Conservation (phyloP, 805 yeast species). For the Grigorovia humatica region DNA sequence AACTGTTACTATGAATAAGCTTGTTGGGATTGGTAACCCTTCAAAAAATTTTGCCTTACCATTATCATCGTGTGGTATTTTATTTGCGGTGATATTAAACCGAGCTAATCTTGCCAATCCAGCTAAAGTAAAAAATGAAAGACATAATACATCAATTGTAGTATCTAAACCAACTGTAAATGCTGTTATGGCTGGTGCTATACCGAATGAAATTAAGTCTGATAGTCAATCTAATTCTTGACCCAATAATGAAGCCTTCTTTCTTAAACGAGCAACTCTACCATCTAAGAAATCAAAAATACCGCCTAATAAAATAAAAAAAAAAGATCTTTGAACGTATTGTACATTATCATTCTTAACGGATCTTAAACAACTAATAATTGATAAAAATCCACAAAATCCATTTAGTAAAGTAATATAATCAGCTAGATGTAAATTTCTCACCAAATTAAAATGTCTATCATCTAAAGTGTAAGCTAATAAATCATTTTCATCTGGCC, state of each 20-base stretch:
- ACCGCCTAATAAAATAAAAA: constrained; percentile 76
- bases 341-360: constrained; percentile 57
- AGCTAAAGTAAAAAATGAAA: constrained; percentile 81
- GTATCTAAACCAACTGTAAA: constrained; percentile 85
- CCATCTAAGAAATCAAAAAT: constrained; percentile 97
- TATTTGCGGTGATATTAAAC: constrained; percentile 87
- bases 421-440: constrained; percentile 90
- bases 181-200: constrained; percentile 89
- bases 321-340: constrained; percentile 79
- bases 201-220: constrained; percentile 88
- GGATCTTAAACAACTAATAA: constrained; percentile 75
- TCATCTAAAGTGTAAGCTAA: constrained; percentile 70
- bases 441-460: constrained; percentile 75
- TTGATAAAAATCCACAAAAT: constrained; percentile 84
- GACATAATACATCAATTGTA: constrained; percentile 63
- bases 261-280: constrained; percentile 88
- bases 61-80: constrained; percentile 75
- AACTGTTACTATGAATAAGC: constrained; percentile 58
- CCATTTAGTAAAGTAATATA: constrained; percentile 91
- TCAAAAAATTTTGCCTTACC: constrained; percentile 92
- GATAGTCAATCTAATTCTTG: constrained; percentile 96
- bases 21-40: constrained; percentile 92
- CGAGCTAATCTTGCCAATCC: constrained; percentile 91
- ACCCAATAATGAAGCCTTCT: constrained; percentile 87
- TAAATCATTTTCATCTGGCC: constrained; percentile 72